Conservation (phyloP, 2,329 filamentous ascomycete genomes). For the Uncinocarpus reesii region DNA sequence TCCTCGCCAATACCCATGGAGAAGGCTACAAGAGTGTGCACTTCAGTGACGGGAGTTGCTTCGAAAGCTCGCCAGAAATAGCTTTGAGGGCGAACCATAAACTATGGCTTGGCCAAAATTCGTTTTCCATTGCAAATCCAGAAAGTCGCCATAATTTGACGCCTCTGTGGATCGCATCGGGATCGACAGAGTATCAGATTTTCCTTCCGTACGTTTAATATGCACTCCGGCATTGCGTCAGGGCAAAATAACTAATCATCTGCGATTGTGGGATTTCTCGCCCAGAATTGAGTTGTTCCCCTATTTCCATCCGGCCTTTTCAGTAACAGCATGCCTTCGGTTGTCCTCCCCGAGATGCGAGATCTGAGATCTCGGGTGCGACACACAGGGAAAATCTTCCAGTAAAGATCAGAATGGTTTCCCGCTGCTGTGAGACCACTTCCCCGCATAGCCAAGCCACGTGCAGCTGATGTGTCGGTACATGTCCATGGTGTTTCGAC, state of each 20-base stretch:
- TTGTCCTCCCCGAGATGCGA: constrained; percentile 6
- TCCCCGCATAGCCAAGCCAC: constrained; percentile 12
- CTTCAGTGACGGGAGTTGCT: background rate
- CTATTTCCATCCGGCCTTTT: constrained; percentile 1
- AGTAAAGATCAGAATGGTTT: background rate
- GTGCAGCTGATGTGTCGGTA: background rate
- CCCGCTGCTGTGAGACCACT: constrained; percentile 1
- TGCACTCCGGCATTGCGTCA: background rate
- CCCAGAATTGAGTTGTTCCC: background rate
- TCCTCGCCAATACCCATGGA: no score
- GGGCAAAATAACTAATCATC: background rate
- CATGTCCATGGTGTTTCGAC: background rate
- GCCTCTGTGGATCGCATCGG: background rate
- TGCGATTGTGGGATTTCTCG: background rate
- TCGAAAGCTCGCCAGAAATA: background rate
- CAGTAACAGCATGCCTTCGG: constrained; percentile 6
- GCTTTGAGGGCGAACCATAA: background rate
- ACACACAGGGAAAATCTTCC: background rate
- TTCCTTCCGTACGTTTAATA: background rate
- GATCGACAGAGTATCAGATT: background rate
- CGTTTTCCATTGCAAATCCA: background rate
- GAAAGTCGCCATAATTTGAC: background rate
- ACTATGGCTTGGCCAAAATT: no score
- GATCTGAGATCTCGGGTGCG: background rate
- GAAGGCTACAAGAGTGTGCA: no score